Evolutionary conservation across 371 early-diverging fungal species (phyloP).

Genomic region (Mycotypha africana): DNA sequence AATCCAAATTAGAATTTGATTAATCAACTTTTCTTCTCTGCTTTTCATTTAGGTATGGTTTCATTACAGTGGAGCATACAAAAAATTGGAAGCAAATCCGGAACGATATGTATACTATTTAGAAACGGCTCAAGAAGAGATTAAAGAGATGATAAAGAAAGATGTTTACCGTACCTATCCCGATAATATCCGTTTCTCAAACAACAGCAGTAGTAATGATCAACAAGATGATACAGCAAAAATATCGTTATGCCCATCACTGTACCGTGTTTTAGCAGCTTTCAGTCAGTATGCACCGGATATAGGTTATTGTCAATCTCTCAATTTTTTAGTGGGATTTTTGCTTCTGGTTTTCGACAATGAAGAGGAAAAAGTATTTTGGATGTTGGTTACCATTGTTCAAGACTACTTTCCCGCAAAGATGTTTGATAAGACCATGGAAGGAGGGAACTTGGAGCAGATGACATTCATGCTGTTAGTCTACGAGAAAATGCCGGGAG

Average conservation of each 20-base stretch:
- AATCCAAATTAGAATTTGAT: too few species aligned
- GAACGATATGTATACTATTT: conserved; percentile 54
- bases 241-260: too few species aligned
- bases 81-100: conserved; percentile 47
- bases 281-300: conserved; percentile 59
- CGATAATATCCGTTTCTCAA: conserved; percentile 69
- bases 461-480: conserved; percentile 64
- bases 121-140: conserved; percentile 43
- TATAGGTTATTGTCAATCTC: conserved; percentile 84
- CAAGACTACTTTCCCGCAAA: conserved; percentile 70
- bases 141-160: conserved; percentile 63
- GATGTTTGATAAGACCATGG: conserved; percentile 76
- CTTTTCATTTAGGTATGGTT: conserved; percentile 61
- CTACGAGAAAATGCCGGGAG: conserved; percentile 51
- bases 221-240: conserved; percentile 22
- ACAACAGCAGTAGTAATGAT: too few species aligned
- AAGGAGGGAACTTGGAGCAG: conserved; percentile 73
- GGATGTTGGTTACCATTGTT: conserved; percentile 72
- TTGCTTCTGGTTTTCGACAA: conserved; percentile 67
- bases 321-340: conserved; percentile 78
- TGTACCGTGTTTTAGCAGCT: conserved; percentile 67
- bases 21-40: conserved; percentile 4
- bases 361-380: conserved; percentile 77
- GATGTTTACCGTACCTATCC: conserved; percentile 83
- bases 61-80: conserved; percentile 73